A percentile compares a stretch with the other conserved stretches of the same genome.
phyloP scores from a whole-genome alignment of 1,284 basidiomycete genomes.

The Coniferiporia weirii region DNA sequence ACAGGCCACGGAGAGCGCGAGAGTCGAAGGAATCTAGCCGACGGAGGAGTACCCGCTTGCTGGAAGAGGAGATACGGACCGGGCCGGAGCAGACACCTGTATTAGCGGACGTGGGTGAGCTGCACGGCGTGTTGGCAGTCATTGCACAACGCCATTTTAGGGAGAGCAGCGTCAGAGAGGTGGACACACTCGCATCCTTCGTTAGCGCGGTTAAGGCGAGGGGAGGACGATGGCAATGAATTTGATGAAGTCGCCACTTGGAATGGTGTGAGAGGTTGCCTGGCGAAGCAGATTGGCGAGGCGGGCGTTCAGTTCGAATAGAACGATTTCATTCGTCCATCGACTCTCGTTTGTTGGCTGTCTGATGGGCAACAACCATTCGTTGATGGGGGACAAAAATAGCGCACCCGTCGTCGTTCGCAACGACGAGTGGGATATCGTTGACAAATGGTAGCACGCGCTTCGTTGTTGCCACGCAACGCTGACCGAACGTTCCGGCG shows the following conservation, averaged over 20 bases:
- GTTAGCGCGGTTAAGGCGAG: constrained; percentile 67
- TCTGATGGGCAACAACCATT: neutral
- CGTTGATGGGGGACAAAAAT: neutral
- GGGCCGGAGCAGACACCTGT: constrained; percentile 46
- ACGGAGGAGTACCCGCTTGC: constrained; percentile 58
- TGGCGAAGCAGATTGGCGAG: neutral
- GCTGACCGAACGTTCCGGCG: constrained; percentile 18
- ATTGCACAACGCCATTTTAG: constrained; percentile 68
- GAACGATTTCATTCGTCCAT: neutral
- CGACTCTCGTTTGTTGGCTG: neutral
- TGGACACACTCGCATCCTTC: constrained; percentile 74
- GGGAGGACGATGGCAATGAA: constrained; percentile 30
- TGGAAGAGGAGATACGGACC: constrained; percentile 54
- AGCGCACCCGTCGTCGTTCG: neutral
- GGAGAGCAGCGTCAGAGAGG: constrained; percentile 56
- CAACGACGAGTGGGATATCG: neutral
- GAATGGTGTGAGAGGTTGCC: neutral
- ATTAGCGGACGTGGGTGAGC: constrained; percentile 59
- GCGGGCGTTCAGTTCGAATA: neutral
- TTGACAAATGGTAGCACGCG: neutral
- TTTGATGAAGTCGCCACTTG: too few species aligned
- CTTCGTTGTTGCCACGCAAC: constrained; percentile 11
- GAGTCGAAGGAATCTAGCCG: constrained; percentile 38
- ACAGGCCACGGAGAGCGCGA: constrained; percentile 55
- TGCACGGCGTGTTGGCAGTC: constrained; percentile 57